A percentile compares a stretch with the other conserved stretches of the same genome.
phyloP scores from a whole-genome alignment of 768 basidiomycete genomes.

The Lepiota venenata region DNA sequence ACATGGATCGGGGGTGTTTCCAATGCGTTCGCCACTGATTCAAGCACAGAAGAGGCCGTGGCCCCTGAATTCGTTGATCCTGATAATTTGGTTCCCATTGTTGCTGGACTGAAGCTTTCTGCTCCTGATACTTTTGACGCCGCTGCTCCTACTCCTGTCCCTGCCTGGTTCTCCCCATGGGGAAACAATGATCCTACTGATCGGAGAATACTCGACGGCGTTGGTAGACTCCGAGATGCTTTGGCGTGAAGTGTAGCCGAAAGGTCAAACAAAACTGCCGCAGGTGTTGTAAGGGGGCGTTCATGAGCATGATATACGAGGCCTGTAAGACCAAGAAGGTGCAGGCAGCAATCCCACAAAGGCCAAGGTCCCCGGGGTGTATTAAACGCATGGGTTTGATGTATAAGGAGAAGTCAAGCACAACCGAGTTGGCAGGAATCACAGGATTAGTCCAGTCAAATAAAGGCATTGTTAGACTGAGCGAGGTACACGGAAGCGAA shows the following conservation, averaged over 20 bases:
- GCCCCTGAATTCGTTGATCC: slow-evolving; percentile 24
- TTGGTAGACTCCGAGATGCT: slow-evolving; percentile 53
- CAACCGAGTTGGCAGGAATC: background rate
- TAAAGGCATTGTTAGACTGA: background rate
- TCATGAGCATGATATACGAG: slow-evolving; percentile 95
- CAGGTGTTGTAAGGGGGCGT: slow-evolving; percentile 83
- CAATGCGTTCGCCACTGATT: slow-evolving; percentile 74
- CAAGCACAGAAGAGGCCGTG: slow-evolving; percentile 39
- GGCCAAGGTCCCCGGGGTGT: background rate
- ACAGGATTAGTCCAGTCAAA: slow-evolving; percentile 4
- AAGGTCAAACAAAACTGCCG: slow-evolving; percentile 80
- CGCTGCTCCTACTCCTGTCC: background rate
- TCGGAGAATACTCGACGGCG: slow-evolving; percentile 63
- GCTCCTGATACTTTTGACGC: background rate
- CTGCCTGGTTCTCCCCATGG: background rate
- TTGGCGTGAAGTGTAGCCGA: slow-evolving; percentile 70
- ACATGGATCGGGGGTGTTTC: slow-evolving; percentile 92
- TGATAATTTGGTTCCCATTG: background rate
- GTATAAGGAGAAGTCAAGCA: background rate
- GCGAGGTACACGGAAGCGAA: background rate
- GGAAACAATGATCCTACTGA: slow-evolving; percentile 34
- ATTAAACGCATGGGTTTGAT: background rate
- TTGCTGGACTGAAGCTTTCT: background rate
- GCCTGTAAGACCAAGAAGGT: slow-evolving; percentile 43
- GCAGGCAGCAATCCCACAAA: background rate